A percentile compares a stretch with the other conserved stretches of the same genome.
Evolutionary conservation across 805 yeast genomes (phyloP).

Genomic region (Candida sphagnicola): DNA sequence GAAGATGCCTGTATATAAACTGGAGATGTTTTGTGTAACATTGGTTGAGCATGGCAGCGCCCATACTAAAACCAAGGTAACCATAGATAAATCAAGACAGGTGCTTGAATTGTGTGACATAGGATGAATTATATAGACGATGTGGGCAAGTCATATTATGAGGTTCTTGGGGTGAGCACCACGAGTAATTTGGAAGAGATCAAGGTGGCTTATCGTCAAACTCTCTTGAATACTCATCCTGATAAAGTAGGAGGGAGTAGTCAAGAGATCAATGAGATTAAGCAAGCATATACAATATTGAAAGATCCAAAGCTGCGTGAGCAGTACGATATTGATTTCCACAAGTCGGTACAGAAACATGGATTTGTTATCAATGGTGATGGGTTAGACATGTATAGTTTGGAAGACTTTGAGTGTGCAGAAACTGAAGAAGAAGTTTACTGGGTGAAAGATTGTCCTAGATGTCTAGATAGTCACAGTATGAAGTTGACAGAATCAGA

Average conservation of each 20-base stretch:
- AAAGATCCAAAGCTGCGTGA: constrained; percentile 34
- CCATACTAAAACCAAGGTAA: neutral
- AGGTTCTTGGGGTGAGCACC: constrained; percentile 49
- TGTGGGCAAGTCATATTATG: constrained; percentile 39
- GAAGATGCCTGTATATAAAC: neutral
- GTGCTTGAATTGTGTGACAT: no score
- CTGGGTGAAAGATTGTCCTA: constrained; percentile 58
- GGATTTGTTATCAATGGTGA: constrained; percentile 52
- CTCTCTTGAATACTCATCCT: constrained; percentile 69
- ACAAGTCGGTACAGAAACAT: constrained; percentile 24
- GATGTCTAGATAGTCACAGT: constrained; percentile 53
- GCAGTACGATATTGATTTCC: constrained; percentile 51
- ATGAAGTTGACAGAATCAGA: constrained; percentile 60
- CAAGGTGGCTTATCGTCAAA: constrained; percentile 59
- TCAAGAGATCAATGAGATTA: constrained; percentile 34
- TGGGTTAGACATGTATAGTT: constrained; percentile 63
- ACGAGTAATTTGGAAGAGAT: constrained; percentile 39
- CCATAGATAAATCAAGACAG: neutral
- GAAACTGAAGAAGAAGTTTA: constrained; percentile 26
- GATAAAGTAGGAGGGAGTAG: constrained; percentile 47
- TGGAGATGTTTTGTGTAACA: neutral
- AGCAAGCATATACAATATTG: constrained; percentile 62
- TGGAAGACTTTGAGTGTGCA: constrained; percentile 57
- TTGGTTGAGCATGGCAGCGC: neutral
- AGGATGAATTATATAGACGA: constrained; percentile 7